Evolutionary conservation across 345 rosid genomes (phyloP).

Genomic region (Diplotaxis tenuifolia): DNA sequence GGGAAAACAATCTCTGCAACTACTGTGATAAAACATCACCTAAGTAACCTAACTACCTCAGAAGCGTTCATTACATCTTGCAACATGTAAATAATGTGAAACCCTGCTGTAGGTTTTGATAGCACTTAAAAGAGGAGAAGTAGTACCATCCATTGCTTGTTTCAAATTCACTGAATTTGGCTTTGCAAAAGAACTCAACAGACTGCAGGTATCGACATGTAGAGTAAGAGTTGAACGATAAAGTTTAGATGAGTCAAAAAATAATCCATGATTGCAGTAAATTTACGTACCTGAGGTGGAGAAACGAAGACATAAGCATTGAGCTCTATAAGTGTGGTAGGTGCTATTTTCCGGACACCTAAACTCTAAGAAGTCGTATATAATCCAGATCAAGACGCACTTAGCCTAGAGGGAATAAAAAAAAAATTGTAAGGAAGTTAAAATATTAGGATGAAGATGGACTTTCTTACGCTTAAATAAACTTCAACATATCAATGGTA

Average conservation of each 20-base stretch:
- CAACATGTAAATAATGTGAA: neutral
- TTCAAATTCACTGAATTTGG: neutral
- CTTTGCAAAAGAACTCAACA: neutral
- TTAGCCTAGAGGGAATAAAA: too few species aligned
- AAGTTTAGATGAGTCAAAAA: neutral
- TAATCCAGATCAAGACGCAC: too few species aligned
- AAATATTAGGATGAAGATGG: too few species aligned
- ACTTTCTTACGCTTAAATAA: too few species aligned
- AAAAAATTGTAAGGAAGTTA: too few species aligned
- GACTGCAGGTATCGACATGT: neutral
- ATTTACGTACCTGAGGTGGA: too few species aligned
- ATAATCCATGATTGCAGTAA: neutral
- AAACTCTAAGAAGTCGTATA: too few species aligned
- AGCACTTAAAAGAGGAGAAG: neutral
- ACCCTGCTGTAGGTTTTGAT: neutral
- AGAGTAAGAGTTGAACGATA: neutral
- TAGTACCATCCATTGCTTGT: neutral
- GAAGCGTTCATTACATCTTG: neutral
- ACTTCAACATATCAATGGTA: too few species aligned
- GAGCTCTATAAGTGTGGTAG: too few species aligned
- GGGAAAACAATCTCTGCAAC: neutral
- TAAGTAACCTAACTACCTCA: neutral
- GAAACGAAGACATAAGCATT: too few species aligned
- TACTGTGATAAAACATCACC: neutral
- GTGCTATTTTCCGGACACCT: too few species aligned